A percentile compares a stretch with the other conserved stretches of the same genome.
These are phyloP conservation scores for Carex kokanica DNA, from an alignment of 176 grass and related monocot genomes.

Conservation along the genomic window DNA sequence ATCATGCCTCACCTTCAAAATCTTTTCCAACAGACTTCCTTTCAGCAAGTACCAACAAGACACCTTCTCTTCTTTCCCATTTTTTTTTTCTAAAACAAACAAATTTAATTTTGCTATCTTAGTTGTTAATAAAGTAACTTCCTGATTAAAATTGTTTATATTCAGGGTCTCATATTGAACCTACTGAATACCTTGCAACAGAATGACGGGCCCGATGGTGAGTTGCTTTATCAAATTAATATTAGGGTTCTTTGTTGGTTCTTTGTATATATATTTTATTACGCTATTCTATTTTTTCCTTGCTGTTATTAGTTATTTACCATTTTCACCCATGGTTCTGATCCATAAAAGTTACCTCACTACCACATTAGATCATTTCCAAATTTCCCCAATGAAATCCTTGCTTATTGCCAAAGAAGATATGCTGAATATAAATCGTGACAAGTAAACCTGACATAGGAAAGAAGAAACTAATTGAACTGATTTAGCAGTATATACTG, in stretches of 20 bases:
- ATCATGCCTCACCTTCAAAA: constrained; percentile 92
- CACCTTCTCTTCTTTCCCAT: not conserved
- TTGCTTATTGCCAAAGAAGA: constrained; percentile 8
- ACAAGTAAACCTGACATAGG: not conserved
- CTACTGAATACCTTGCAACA: constrained; percentile 82
- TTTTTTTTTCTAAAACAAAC: constrained; percentile 12
- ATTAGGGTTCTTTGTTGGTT: not conserved
- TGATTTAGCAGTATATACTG: not conserved
- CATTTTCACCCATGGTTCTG: not conserved
- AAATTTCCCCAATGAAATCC: constrained; percentile 3
- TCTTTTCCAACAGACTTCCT: constrained; percentile 88
- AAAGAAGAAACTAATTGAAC: not conserved
- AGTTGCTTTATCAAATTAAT: constrained; percentile 20
- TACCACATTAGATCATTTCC: not conserved
- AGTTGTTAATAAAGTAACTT: constrained; percentile 12
- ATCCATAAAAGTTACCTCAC: not conserved
- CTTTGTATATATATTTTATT: not conserved
- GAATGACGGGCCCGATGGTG: constrained; percentile 71
- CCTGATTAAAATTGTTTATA: constrained; percentile 30
- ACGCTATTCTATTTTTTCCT: not conserved
- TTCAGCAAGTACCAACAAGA: constrained; percentile 70
- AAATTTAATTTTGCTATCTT: constrained; percentile 19
- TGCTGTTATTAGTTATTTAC: not conserved
- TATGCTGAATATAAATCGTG: not conserved
- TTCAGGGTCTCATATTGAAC: constrained; percentile 85